Base-by-base conservation (phyloP, 2,329 filamentous ascomycete species). In the Fusarium brachygibbosum region DNA sequence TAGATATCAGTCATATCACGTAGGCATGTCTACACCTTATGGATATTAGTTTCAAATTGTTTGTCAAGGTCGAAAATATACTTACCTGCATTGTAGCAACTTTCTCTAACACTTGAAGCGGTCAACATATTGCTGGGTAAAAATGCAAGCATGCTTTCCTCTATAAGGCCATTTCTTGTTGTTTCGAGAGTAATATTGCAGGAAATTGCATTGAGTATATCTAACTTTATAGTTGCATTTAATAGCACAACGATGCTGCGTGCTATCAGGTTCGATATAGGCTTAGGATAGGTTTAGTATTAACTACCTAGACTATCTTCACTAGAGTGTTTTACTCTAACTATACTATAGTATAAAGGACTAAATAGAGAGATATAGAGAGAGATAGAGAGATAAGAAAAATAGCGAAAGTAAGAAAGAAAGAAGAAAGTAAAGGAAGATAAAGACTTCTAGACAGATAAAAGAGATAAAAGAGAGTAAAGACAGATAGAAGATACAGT, bases 101-200 rank as follows among this genome's bases (percentile, higher is more conserved):
- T 12, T 34, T 9, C 19, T 35, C n/a, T 49, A 49, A 49, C 45
- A 49, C 21, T 49, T 49, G 2, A 7, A 25, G 45, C 45, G 45
- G 45, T 38, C 37, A n/a, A 21, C 37, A 6, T 38, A 38, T 38
- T 38, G n/a, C 3, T 5, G 37, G 6, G 37, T 17, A 8, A 31
- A 49, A 12, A 49, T 23, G 21, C 45, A 49, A 8, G 19, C 45
- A 49, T 49, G 45, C 31, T 49, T 49, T 49, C 31, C 45, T 34
- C 28, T n/a, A 17, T 49, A 49, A 6, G 45, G 45, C 45, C 45
- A 49, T 10, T 49, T 49, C 10, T 49, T 49, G 21, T 35, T 2
- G 31, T 49, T 34, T 25, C 45, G 45, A 5, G 45, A 31, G 29
- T 23, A 49, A 23, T 49, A 49, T 14, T 32, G 5, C 2, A n/a